Evolutionary conservation across 345 rosid genomes (phyloP).

Genomic region (Lagerstroemia speciosa): DNA sequence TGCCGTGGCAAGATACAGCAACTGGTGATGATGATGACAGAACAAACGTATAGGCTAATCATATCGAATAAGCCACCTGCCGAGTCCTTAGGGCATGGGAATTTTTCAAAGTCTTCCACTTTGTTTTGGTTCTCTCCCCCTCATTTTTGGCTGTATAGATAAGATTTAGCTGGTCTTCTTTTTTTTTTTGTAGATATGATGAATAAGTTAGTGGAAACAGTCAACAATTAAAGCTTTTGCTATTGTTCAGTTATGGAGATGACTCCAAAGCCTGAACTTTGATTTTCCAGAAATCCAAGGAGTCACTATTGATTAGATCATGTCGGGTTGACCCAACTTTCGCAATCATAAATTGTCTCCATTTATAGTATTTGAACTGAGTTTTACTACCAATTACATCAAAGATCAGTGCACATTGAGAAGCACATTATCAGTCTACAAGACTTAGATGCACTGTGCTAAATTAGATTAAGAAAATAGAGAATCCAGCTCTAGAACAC

Average conservation of each 20-base stretch:
- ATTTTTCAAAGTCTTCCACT: background rate
- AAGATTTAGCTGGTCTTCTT: background rate
- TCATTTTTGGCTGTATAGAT: background rate
- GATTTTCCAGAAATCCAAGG: too few relatives aligned
- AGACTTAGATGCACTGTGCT: background rate
- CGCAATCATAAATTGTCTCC: too few relatives aligned
- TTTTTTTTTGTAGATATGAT: background rate
- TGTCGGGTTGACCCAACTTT: too few relatives aligned
- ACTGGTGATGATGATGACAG: background rate
- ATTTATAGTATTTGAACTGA: too few relatives aligned
- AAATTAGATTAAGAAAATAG: background rate
- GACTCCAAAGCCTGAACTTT: too few relatives aligned
- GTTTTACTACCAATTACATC: background rate
- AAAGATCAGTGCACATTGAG: background rate
- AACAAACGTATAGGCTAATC: background rate
- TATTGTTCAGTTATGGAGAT: background rate
- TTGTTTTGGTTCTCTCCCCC: background rate
- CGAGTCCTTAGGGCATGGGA: background rate
- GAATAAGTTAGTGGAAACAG: background rate
- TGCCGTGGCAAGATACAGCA: conserved; percentile 46
- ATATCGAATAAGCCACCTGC: background rate
- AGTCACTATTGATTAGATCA: too few relatives aligned
- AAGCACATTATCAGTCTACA: background rate
- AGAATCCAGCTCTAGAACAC: too few relatives aligned
- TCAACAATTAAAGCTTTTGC: background rate